Evolutionary conservation across 495 filamentous ascomycete genomes (phyloP).

Genomic region (Hypoxylon trugodes): DNA sequence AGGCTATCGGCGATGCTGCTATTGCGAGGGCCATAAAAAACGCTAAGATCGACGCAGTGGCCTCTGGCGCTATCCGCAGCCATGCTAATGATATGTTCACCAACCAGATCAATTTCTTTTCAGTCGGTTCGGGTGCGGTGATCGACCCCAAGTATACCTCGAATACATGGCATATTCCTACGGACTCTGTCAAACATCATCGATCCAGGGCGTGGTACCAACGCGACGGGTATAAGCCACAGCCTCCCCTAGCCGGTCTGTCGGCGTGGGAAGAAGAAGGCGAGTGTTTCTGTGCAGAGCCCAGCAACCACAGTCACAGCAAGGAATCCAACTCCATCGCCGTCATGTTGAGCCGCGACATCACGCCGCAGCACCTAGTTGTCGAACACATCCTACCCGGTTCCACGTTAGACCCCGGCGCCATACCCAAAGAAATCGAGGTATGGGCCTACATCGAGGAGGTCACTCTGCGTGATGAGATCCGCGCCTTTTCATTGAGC

Average conservation of each 20-base stretch:
- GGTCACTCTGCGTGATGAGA: conserved; percentile 35
- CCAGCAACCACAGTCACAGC: conserved; percentile 29
- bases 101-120: conserved; percentile 54
- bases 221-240: conserved; percentile 30
- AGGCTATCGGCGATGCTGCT: conserved; percentile 39
- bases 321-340: conserved; percentile 52
- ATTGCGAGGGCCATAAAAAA: conserved; percentile 45
- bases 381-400: conserved; percentile 68
- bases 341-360: conserved; percentile 53
- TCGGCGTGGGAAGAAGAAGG: conserved; percentile 66
- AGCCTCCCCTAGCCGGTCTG: conserved; percentile 56
- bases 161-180: conserved; percentile 28
- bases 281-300: conserved; percentile 72
- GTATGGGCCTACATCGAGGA: conserved; percentile 62
- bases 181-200: conserved; percentile 8
- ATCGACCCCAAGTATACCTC: conserved; percentile 45
- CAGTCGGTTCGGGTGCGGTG: conserved; percentile 46
- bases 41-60: conserved; percentile 47
- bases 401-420: conserved; percentile 60
- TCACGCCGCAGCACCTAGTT: conserved; percentile 65
- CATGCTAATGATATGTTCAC: conserved; percentile 40
- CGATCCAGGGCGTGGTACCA: conserved; percentile 34
- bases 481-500: conserved; percentile 42
- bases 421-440: conserved; percentile 68
- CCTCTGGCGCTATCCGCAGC: conserved; percentile 38